phyloP scores from a whole-genome alignment of 352 stramenopile genomes.

The Chrysophaeum taylorii region DNA sequence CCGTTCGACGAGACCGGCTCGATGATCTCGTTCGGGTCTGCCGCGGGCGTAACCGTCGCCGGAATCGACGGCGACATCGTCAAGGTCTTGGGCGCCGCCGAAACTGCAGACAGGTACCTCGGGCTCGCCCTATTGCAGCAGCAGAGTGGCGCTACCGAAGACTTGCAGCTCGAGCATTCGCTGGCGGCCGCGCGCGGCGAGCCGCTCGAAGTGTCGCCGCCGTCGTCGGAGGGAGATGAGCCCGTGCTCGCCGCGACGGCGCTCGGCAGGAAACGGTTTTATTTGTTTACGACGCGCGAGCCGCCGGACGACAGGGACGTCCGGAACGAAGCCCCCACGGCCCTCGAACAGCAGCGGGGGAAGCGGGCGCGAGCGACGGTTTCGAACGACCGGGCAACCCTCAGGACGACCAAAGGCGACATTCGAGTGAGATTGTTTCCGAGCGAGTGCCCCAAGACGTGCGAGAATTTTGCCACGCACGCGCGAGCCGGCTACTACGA shows the following conservation, averaged over 20 bases:
- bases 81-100: slow-evolving; percentile 78
- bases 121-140: slow-evolving; percentile 81
- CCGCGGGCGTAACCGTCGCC: slow-evolving; percentile 92
- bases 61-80: slow-evolving; percentile 83
- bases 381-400: too few relatives aligned
- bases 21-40: slow-evolving; percentile 85
- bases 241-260: slow-evolving; percentile 49
- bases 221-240: too few relatives aligned
- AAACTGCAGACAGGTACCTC: slow-evolving; percentile 89
- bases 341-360: too few relatives aligned
- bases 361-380: too few relatives aligned
- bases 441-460: slow-evolving; percentile 80
- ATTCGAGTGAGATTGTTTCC: slow-evolving; percentile 91
- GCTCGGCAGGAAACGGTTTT: slow-evolving; percentile 79
- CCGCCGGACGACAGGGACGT: slow-evolving; percentile 74
- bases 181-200: slow-evolving; percentile 27
- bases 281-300: slow-evolving; percentile 87
- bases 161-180: slow-evolving; percentile 81
- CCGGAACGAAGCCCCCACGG: slow-evolving; percentile 93
- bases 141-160: slow-evolving; percentile 82
- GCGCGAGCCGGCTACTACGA: slow-evolving; percentile 95
- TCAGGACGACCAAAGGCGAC: slow-evolving; percentile 97
- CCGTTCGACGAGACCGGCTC: slow-evolving; percentile 86
- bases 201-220: too few relatives aligned
- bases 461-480: slow-evolving; percentile 97